A percentile compares a stretch with the other conserved stretches of the same genome.
These are phyloP conservation scores for Helichrysum umbraculigerum DNA, from an alignment of 129 eudicot species.

Conservation along the genomic window DNA sequence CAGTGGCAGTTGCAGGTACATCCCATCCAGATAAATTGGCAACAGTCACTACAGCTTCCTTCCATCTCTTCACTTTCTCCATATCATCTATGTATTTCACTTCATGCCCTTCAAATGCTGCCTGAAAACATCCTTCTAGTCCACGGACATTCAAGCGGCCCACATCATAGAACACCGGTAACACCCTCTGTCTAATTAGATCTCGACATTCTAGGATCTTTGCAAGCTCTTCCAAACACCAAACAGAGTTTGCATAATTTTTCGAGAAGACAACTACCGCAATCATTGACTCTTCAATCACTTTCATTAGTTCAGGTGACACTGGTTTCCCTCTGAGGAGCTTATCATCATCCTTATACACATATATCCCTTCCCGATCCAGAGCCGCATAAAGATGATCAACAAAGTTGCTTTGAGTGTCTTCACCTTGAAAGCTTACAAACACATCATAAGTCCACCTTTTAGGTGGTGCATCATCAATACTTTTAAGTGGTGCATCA, in stretches of 20 bases:
- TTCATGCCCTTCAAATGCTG: not conserved
- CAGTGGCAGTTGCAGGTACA: not conserved
- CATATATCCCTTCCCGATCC: not conserved
- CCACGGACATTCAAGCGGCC: not conserved
- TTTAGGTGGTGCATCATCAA: no score
- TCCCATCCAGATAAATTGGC: conserved; percentile 1
- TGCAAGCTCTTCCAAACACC: not conserved
- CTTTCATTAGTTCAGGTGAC: not conserved
- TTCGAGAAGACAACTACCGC: not conserved
- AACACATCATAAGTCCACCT: not conserved
- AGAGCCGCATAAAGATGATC: not conserved
- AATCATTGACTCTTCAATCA: not conserved
- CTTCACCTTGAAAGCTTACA: not conserved
- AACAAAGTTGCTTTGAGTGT: not conserved
- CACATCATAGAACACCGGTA: not conserved
- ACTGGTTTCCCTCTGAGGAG: not conserved
- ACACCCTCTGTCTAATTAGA: not conserved
- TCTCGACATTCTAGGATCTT: not conserved
- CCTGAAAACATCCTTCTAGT: not conserved
- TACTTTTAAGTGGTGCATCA: not conserved
- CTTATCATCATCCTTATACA: not conserved
- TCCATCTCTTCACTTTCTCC: conserved; percentile 1
- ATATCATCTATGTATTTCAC: not conserved
- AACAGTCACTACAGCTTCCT: not conserved
- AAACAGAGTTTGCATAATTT: not conserved